A percentile compares a stretch with the other conserved stretches of the same genome.
These are phyloP conservation scores for Kondoa malvinella DNA, from an alignment of 768 basidiomycete genomes.

Conservation along the genomic window DNA sequence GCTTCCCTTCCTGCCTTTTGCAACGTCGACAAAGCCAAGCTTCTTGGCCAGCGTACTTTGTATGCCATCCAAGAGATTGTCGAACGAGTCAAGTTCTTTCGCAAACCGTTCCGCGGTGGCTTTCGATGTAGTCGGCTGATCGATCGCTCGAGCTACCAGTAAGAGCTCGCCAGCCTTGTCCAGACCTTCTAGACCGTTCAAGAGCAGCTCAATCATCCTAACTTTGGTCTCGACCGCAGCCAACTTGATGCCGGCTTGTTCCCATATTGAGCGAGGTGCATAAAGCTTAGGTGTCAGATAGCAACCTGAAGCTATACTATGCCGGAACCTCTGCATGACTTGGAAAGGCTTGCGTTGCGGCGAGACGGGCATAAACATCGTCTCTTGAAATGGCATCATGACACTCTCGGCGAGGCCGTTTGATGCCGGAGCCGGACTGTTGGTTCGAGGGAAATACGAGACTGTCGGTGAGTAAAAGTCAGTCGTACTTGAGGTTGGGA, in stretches of 20 bases:
- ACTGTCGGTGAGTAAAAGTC: not conserved
- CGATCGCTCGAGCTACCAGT: slow-evolving; percentile 9
- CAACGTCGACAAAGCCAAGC: slow-evolving; percentile 40
- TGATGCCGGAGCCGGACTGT: not conserved
- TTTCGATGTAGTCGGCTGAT: slow-evolving; percentile 3
- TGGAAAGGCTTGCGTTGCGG: slow-evolving; percentile 68
- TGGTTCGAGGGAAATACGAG: not conserved
- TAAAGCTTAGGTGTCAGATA: slow-evolving; percentile 72
- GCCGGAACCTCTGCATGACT: slow-evolving; percentile 64
- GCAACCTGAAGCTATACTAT: slow-evolving; percentile 59
- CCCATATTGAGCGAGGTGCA: slow-evolving; percentile 75
- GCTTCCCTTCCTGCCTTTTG: slow-evolving; percentile 67
- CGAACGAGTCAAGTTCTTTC: slow-evolving; percentile 74
- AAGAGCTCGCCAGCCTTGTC: slow-evolving; percentile 49
- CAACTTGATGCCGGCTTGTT: slow-evolving; percentile 67
- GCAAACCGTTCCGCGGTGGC: slow-evolving; percentile 51
- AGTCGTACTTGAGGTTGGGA: not conserved
- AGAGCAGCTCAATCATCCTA: slow-evolving; percentile 61
- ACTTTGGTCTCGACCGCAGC: slow-evolving; percentile 67
- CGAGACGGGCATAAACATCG: slow-evolving; percentile 7
- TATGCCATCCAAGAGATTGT: slow-evolving; percentile 54
- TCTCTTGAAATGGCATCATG: not conserved
- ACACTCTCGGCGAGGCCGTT: not conserved
- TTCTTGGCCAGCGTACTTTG: slow-evolving; percentile 26
- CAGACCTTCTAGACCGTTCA: slow-evolving; percentile 61